Percentiles rank a stretch among this genome's conserved stretches.
Evolutionary conservation across 352 stramenopile genomes (phyloP).

Genomic region (Phytophthora litchii): DNA sequence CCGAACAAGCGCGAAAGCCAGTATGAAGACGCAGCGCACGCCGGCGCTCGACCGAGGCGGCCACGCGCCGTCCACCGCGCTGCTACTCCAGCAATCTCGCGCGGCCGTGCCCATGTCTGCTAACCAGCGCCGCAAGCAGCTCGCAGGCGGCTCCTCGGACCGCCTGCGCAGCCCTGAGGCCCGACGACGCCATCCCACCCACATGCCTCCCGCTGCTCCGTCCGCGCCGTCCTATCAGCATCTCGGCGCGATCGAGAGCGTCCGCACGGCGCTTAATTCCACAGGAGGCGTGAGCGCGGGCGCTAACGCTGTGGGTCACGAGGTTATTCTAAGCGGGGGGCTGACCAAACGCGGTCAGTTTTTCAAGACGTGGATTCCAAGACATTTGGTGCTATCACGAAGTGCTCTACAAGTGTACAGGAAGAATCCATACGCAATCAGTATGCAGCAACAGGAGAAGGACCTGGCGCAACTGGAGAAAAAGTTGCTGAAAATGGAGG

Average conservation of each 20-base stretch:
- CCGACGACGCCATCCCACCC: constrained; percentile 5
- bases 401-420: constrained; percentile 70
- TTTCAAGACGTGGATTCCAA: constrained; percentile 76
- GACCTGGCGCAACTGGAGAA: constrained; percentile 56
- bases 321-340: constrained; percentile 64
- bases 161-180: constrained; percentile 17
- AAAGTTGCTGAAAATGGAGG: constrained; percentile 70
- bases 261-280: constrained; percentile 34
- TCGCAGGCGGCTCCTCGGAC: constrained; percentile 17
- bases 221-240: constrained; percentile 28
- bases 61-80: constrained; percentile 8
- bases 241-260: constrained; percentile 41
- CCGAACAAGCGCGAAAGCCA: constrained; percentile 18
- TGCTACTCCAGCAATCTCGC: constrained; percentile 27
- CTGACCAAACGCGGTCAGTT: constrained; percentile 77
- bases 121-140: constrained; percentile 22
- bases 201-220: neutral
- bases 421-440: constrained; percentile 58
- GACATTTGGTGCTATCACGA: constrained; percentile 73
- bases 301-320: constrained; percentile 30
- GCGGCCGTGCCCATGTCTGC: constrained; percentile 16
- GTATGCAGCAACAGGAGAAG: constrained; percentile 36
- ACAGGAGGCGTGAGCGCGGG: constrained; percentile 13
- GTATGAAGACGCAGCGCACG: constrained; percentile 26
- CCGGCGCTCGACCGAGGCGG: constrained; percentile 7